These are phyloP conservation scores for Basidiobolus meristosporus DNA, from an alignment of 371 early-diverging fungal genomes.

Conservation along the genomic window DNA sequence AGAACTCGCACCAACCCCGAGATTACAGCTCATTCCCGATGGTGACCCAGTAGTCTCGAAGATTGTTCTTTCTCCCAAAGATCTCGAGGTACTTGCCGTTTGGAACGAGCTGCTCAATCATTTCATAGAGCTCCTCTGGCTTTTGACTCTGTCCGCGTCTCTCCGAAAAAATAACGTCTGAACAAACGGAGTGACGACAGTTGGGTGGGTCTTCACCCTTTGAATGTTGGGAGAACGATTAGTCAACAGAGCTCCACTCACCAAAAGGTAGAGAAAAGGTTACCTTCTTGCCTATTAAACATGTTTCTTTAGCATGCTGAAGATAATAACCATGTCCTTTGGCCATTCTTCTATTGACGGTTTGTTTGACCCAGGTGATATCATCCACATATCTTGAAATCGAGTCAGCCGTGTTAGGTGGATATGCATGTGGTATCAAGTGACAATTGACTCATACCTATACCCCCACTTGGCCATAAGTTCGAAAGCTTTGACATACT, in stretches of 20 bases:
- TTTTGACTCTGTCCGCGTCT: slow-evolving; percentile 88
- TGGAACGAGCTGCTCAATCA: slow-evolving; percentile 80
- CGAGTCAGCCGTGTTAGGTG: too few relatives aligned
- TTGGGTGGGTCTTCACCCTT: slow-evolving; percentile 55
- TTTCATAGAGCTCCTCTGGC: slow-evolving; percentile 80
- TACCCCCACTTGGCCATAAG: slow-evolving; percentile 89
- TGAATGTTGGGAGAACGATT: neutral
- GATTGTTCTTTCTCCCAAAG: slow-evolving; percentile 85
- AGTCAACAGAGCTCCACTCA: neutral
- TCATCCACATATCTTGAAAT: slow-evolving; percentile 62
- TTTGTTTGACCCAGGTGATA: slow-evolving; percentile 91
- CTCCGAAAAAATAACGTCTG: slow-evolving; percentile 83
- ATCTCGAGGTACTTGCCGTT: slow-evolving; percentile 81
- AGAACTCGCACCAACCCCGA: too few relatives aligned
- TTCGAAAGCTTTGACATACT: slow-evolving; percentile 81
- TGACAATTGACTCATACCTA: slow-evolving; percentile 17
- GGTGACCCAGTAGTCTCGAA: slow-evolving; percentile 88
- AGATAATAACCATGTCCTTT: slow-evolving; percentile 90
- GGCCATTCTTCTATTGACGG: slow-evolving; percentile 85
- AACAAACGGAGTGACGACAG: slow-evolving; percentile 53
- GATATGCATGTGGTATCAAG: too few relatives aligned
- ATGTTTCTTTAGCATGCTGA: slow-evolving; percentile 92
- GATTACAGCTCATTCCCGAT: slow-evolving; percentile 79
- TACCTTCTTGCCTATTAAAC: slow-evolving; percentile 76
- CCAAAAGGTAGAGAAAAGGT: too few relatives aligned